A percentile compares a stretch with the other conserved stretches of the same genome.
Evolutionary conservation across 2,329 filamentous ascomycete genomes (phyloP).

Genomic region (Aureobasidium sp.): DNA sequence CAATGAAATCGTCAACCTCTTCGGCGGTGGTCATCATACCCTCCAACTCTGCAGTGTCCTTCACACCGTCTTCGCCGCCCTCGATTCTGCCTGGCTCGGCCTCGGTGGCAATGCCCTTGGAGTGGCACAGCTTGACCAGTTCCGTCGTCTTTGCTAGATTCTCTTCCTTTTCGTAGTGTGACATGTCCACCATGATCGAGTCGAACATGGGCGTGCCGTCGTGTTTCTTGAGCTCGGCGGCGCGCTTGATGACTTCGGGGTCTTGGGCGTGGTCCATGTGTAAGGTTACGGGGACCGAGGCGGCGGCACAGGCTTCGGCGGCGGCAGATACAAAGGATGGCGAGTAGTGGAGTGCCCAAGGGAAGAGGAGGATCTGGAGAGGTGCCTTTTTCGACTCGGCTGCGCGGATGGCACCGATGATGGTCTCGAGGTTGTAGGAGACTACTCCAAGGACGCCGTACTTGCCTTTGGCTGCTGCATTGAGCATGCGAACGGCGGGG

Average conservation of each 20-base stretch:
- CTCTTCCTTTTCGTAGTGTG: constrained; percentile 62
- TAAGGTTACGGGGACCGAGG: constrained; percentile 38
- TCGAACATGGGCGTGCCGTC: constrained; percentile 49
- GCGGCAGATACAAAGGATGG: constrained; percentile 43
- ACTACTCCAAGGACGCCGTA: constrained; percentile 30
- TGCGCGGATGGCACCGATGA: constrained; percentile 61
- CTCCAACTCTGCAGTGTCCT: constrained; percentile 57
- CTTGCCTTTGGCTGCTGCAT: constrained; percentile 27
- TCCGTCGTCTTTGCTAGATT: constrained; percentile 60
- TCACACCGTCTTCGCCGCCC: constrained; percentile 67
- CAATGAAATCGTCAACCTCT: constrained; percentile 63
- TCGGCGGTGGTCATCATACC: constrained; percentile 61
- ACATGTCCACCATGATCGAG: constrained; percentile 73
- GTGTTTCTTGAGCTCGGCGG: constrained; percentile 24
- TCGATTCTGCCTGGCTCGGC: constrained; percentile 67
- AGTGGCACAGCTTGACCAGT: constrained; percentile 57
- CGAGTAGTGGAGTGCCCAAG: constrained; percentile 65
- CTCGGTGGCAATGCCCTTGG: constrained; percentile 60
- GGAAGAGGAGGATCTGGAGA: constrained; percentile 66
- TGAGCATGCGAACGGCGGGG: constrained; percentile 28
- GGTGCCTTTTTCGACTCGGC: constrained; percentile 62
- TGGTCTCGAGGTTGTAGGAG: constrained; percentile 54
- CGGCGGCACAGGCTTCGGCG: constrained; percentile 37
- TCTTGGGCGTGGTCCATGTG: constrained; percentile 44
- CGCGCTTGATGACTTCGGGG: constrained; percentile 36